A percentile compares a stretch with the other conserved stretches of the same genome.
Conservation (phyloP, 257 asterid species). For the Solanum clarkiae region DNA sequence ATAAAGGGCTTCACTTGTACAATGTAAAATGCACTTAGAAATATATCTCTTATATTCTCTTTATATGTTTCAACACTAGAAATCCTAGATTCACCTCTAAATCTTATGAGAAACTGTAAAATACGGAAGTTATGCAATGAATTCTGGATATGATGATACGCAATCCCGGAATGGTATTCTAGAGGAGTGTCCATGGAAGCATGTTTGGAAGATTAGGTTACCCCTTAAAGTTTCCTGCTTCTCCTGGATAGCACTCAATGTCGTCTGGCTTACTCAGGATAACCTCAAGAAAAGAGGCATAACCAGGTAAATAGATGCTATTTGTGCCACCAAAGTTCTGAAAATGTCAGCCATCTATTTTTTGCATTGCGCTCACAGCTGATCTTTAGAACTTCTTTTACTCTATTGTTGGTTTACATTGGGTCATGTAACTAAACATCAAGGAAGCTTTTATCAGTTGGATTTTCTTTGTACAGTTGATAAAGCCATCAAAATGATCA, state of each 20-base stretch:
- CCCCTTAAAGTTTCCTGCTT: neutral
- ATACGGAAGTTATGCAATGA: neutral
- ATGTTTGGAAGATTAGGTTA: neutral
- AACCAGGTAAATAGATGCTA: neutral
- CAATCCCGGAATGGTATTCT: neutral
- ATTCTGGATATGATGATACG: neutral
- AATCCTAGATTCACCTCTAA: neutral
- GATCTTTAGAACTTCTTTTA: neutral
- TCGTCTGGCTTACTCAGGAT: neutral
- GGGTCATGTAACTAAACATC: neutral
- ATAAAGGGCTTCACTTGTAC: too few species aligned
- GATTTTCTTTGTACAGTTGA: neutral
- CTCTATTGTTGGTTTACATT: neutral
- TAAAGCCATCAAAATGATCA: neutral
- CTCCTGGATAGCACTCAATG: neutral
- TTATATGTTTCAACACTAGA: too few species aligned
- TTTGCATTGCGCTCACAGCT: neutral
- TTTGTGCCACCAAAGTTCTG: neutral
- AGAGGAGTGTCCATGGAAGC: neutral
- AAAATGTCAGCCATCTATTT: neutral
- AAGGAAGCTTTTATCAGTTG: neutral
- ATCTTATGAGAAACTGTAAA: neutral
- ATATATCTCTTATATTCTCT: too few species aligned
- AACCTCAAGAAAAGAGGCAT: neutral
- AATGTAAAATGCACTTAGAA: too few species aligned